Evolutionary conservation across 108 stramenopile species (phyloP).

Genomic region (Conticribra guillardii): DNA sequence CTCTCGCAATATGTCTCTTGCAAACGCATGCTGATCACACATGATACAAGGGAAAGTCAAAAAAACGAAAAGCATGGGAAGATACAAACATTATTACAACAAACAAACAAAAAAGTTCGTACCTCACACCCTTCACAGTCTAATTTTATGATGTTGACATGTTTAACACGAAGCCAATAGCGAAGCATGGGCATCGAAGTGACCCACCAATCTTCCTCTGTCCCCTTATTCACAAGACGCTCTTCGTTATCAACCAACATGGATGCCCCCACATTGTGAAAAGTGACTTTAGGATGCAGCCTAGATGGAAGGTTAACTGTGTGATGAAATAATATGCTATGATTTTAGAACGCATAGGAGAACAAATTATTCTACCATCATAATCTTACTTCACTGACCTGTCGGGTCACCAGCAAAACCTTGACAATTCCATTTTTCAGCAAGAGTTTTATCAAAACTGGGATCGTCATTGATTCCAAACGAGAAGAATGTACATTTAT

Average conservation of each 20-base stretch:
- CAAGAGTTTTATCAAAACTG: conserved; percentile 55
- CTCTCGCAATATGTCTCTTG: conserved; percentile 63
- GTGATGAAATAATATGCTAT: no score
- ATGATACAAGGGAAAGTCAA: neutral
- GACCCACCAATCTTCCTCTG: conserved; percentile 55
- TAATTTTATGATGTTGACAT: conserved; percentile 54
- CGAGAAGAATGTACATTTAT: conserved; percentile 52
- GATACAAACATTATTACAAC: neutral
- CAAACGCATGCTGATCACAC: conserved; percentile 31
- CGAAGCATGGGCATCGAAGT: conserved; percentile 51
- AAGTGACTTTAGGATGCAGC: conserved; percentile 59
- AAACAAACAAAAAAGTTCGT: no score
- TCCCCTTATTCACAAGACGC: conserved; percentile 45
- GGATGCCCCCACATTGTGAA: conserved; percentile 63
- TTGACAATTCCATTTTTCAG: conserved; percentile 57
- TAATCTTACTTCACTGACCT: no score
- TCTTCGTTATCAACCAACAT: conserved; percentile 63
- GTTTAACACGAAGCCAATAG: conserved; percentile 44
- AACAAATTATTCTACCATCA: no score
- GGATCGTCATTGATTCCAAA: conserved; percentile 74
- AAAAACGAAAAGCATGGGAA: neutral
- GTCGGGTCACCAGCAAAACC: conserved; percentile 75
- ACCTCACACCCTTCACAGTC: conserved; percentile 72
- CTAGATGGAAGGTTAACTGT: conserved; percentile 61
- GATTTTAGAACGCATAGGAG: no score